Base-by-base conservation (phyloP, 2,329 filamentous ascomycete genomes). In the Fusarium oxysporum region DNA sequence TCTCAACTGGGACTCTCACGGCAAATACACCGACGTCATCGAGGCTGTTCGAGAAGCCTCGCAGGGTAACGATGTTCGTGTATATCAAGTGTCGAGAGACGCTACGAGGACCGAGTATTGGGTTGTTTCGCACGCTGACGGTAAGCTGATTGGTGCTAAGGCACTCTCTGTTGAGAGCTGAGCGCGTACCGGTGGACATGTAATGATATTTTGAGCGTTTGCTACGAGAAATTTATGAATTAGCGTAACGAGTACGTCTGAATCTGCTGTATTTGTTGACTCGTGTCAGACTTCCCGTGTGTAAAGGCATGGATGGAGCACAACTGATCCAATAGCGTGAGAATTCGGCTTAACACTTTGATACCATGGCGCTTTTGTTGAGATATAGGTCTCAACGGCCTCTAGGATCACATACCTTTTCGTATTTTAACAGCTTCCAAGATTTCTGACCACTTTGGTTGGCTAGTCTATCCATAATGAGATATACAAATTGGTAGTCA, bases 61-160 rank as follows among this genome's bases (percentile, higher is more conserved):
- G 28, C 85, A 87, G 79, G 90, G 92, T 5, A 88, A 86, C 68
- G 91, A 93, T 71, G 89, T 96, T 58, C 89, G 91, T 79, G 91
- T 97, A 28, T 97, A 96, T 78, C 86, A 89, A 59, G 90, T 97
- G 13, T 84, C 86, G 65, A 85, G 89, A 76, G 90, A 88, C 48
- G 84, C 85, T 17, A 89, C 91, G 32, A 88, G 92, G 79, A 86
- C 87, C 19, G 93, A 97, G 83, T 97, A 97, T 82, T 97, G 92
- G 88, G 84, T 97, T 65, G 84, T 97, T 80, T 92, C 74, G 87
- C 91, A 77, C 83, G 83, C 87, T 56, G 87, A 86, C 17, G 87
- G 86, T 23, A 88, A 86, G 82, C 78, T 97, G 67, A 90, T 97
- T 12, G 95, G 95, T 19, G 86, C 92, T 62, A 96, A 94, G 86